Evolutionary conservation across 1,139 yeast species (phyloP).

Genomic region (Ogataea hybrid): DNA sequence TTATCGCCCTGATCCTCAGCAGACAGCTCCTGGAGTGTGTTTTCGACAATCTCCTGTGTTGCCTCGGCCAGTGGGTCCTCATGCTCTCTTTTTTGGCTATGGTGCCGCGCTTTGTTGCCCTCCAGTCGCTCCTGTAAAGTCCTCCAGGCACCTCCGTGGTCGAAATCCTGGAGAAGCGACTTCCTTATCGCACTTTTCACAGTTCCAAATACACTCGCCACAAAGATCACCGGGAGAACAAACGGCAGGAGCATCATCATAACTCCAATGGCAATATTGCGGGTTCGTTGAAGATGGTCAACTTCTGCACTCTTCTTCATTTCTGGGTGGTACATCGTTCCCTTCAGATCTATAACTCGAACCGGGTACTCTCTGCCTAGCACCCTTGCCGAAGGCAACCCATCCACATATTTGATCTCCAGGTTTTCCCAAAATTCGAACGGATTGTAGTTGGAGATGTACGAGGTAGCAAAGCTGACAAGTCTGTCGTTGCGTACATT

Average conservation of each 20-base stretch:
- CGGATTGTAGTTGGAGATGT: slow-evolving; percentile 49
- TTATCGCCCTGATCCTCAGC: slow-evolving; percentile 2
- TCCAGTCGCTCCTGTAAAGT: slow-evolving; percentile 5
- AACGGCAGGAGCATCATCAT: slow-evolving; percentile 35
- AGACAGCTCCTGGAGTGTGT: slow-evolving; percentile 20
- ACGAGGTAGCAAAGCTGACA: slow-evolving; percentile 54
- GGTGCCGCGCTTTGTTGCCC: not conserved
- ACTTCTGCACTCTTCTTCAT: not conserved
- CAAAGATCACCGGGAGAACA: slow-evolving; percentile 53
- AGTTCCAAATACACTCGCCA: slow-evolving; percentile 40
- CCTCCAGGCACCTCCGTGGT: slow-evolving; percentile 22
- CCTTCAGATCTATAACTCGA: slow-evolving; percentile 52
- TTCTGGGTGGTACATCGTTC: slow-evolving; percentile 19
- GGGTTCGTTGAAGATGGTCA: slow-evolving; percentile 4
- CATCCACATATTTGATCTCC: slow-evolving; percentile 40
- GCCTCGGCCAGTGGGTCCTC: slow-evolving; percentile 25
- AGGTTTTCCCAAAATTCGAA: slow-evolving; percentile 44
- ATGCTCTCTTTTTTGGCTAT: slow-evolving; percentile 2
- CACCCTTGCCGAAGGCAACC: slow-evolving; percentile 28
- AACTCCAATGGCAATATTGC: slow-evolving; percentile 10
- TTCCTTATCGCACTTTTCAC: slow-evolving; percentile 28
- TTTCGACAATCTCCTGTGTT: slow-evolving; percentile 32
- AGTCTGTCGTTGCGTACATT: slow-evolving; percentile 74
- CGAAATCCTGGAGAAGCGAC: slow-evolving; percentile 17
- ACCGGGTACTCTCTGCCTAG: slow-evolving; percentile 44